phyloP scores from a whole-genome alignment of 257 asterid genomes.

The Capsicum baccatum region DNA sequence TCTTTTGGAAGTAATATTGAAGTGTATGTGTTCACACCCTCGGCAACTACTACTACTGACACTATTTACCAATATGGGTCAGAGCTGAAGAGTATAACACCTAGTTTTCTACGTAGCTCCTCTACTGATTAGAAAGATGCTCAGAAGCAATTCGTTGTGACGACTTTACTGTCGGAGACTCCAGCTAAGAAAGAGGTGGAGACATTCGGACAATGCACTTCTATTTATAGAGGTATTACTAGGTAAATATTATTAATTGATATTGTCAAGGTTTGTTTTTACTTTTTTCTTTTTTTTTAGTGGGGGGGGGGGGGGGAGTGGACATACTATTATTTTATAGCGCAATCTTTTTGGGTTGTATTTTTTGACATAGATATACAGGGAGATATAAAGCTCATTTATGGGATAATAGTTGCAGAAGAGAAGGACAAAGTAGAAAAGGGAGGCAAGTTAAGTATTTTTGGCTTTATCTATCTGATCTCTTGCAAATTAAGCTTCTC shows the following conservation, averaged over 20 bases:
- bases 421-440: constrained; percentile 95
- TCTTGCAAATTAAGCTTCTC: not conserved
- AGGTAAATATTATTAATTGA: constrained; percentile 41
- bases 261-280: not conserved
- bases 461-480: constrained; percentile 26
- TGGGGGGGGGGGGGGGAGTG: no score
- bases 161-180: constrained; percentile 27
- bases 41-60: constrained; percentile 20
- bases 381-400: constrained; percentile 91
- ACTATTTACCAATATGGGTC: constrained; percentile 48
- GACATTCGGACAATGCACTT: constrained; percentile 83
- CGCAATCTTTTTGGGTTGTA: not conserved
- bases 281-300: not conserved
- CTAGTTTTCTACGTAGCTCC: constrained; percentile 61
- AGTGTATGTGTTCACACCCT: constrained; percentile 34
- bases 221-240: constrained; percentile 79
- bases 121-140: constrained; percentile 36
- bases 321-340: not conserved
- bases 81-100: constrained; percentile 64
- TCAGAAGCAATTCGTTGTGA: constrained; percentile 43
- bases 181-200: constrained; percentile 66
- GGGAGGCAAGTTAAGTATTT: constrained; percentile 82
- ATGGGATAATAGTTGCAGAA: constrained; percentile 91
- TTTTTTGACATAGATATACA: constrained; percentile 75
- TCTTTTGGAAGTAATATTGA: constrained; percentile 33